Conservation (phyloP, 352 stramenopile species). For the Phytopythium vexans region DNA sequence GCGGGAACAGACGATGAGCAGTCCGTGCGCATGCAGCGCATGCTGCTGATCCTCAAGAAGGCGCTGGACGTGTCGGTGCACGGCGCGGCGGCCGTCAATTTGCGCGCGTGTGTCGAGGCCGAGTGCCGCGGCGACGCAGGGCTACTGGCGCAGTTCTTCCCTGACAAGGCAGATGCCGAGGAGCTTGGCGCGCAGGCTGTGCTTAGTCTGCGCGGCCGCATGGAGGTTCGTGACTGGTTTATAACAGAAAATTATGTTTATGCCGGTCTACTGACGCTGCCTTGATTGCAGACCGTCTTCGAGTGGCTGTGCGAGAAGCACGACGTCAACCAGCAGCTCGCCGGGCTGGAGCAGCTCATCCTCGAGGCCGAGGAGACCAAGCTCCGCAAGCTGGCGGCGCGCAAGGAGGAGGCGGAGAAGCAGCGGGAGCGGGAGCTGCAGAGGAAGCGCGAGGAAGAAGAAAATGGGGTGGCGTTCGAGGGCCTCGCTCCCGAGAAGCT, state of each 20-base stretch:
- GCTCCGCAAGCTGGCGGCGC: constrained; percentile 26
- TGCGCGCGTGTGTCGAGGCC: constrained; percentile 48
- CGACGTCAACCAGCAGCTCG: constrained; percentile 42
- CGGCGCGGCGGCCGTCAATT: constrained; percentile 34
- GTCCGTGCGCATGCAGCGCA: constrained; percentile 44
- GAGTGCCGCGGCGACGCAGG: constrained; percentile 48
- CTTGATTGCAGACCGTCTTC: constrained; percentile 26
- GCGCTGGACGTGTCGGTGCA: constrained; percentile 61
- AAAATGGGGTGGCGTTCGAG: background rate
- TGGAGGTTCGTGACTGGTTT: constrained; percentile 19
- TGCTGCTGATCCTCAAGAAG: constrained; percentile 64
- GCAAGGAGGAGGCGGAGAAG: constrained; percentile 15
- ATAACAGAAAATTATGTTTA: too few relatives aligned
- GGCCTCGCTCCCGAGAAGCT: constrained; percentile 28
- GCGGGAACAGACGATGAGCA: constrained; percentile 9
- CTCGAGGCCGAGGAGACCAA: constrained; percentile 34
- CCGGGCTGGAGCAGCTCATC: constrained; percentile 46
- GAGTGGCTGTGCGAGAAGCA: constrained; percentile 47
- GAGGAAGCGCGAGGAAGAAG: constrained; percentile 6
- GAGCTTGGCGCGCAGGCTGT: constrained; percentile 52
- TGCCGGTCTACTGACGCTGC: constrained; percentile 1
- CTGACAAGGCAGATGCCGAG: constrained; percentile 28
- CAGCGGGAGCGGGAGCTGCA: constrained; percentile 8
- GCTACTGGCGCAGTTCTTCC: constrained; percentile 49
- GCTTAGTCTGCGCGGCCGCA: constrained; percentile 45